Conservation (phyloP, 2,329 filamentous ascomycete species). For the Lachnum nothofagi region DNA sequence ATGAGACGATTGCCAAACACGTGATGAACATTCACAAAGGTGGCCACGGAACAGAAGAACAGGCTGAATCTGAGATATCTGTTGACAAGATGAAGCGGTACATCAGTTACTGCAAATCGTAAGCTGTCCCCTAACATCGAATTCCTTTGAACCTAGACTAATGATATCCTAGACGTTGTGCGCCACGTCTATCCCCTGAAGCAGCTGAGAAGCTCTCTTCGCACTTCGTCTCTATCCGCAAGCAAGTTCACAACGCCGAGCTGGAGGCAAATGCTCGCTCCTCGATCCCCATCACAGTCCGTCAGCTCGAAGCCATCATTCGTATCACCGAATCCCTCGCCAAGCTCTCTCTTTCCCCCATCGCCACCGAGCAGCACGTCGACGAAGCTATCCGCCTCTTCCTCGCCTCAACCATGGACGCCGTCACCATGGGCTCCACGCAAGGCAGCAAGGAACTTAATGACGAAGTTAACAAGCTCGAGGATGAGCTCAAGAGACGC, state of each 20-base stretch:
- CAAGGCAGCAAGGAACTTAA: constrained; percentile 83
- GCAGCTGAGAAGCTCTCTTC: constrained; percentile 94
- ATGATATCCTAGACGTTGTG: constrained; percentile 67
- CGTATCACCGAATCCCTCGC: constrained; percentile 95
- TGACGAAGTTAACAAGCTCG: constrained; percentile 80
- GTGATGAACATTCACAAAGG: constrained; percentile 98
- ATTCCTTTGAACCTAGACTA: background rate
- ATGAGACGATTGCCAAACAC: constrained; percentile 91
- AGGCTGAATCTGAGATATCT: constrained; percentile 78
- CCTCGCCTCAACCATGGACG: constrained; percentile 95
- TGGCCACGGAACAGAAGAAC: constrained; percentile 73
- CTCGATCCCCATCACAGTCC: constrained; percentile 94
- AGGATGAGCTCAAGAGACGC: constrained; percentile 79
- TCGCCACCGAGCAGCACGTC: constrained; percentile 86
- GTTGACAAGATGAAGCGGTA: constrained; percentile 98
- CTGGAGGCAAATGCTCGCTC: constrained; percentile 84
- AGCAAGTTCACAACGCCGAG: constrained; percentile 88
- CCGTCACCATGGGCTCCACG: constrained; percentile 82
- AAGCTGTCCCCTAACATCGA: constrained; percentile 41
- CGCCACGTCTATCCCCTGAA: constrained; percentile 81
- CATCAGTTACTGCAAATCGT: constrained; percentile 94
- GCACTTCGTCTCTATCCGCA: constrained; percentile 93
- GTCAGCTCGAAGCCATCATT: constrained; percentile 93
- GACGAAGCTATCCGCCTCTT: constrained; percentile 97
- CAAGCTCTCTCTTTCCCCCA: constrained; percentile 78